A percentile compares a stretch with the other conserved stretches of the same genome.
These are phyloP conservation scores for Colletotrichum musae DNA, from an alignment of 2,329 filamentous ascomycete genomes.

Conservation along the genomic window DNA sequence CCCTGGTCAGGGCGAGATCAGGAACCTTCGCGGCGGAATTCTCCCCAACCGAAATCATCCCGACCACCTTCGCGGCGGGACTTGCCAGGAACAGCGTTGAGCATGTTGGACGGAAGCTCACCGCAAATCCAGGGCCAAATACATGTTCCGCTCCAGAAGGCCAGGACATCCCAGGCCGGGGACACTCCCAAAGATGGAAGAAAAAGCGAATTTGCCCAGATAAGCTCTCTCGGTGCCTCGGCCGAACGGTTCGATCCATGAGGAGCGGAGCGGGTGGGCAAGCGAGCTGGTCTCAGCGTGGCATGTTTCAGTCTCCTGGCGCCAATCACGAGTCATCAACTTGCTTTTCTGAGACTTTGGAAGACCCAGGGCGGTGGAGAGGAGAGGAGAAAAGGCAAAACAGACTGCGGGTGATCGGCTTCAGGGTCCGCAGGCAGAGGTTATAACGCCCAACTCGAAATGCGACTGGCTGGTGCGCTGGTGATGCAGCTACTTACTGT, in stretches of 20 bases:
- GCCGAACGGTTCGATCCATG: constrained; percentile 12
- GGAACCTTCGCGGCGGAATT: background rate
- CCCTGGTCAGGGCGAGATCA: background rate
- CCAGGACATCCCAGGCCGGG: constrained; percentile 2
- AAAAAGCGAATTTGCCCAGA: constrained; percentile 18
- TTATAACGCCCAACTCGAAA: background rate
- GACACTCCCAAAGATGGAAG: constrained; percentile 22
- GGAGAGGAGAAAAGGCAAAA: background rate
- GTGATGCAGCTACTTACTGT: constrained; percentile 10
- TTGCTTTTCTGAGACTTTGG: constrained; percentile 13
- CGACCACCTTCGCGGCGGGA: constrained; percentile 11
- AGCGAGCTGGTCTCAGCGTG: constrained; percentile 2
- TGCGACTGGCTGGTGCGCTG: constrained; percentile 18
- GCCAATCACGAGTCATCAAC: constrained; percentile 12
- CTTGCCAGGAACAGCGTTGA: background rate
- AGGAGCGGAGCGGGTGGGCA: background rate
- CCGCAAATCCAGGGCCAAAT: background rate
- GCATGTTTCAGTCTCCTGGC: constrained; percentile 26
- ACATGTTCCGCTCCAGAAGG: background rate
- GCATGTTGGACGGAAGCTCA: background rate
- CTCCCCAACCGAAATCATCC: background rate
- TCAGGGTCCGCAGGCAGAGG: constrained; percentile 1
- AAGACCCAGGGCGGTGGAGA: constrained; percentile 3
- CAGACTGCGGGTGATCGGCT: background rate
- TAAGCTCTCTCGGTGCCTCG: constrained; percentile 5